These are phyloP conservation scores for Clavulina sp. DNA, from an alignment of 768 basidiomycete species.

Conservation along the genomic window DNA sequence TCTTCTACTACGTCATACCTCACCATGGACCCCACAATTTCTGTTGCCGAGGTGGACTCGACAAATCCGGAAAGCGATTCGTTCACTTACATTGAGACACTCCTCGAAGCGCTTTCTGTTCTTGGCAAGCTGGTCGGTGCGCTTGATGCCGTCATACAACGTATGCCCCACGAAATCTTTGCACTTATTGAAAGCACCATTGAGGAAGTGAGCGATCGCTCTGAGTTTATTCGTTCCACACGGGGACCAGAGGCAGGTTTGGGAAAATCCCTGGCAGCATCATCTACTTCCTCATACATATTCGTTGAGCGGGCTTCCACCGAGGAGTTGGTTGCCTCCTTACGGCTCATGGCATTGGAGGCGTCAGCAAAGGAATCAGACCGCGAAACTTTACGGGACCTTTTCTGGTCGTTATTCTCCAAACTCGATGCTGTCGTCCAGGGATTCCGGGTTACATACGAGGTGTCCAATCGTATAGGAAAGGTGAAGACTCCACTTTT, in stretches of 20 bases:
- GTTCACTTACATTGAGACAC: constrained; percentile 80
- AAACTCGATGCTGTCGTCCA: constrained; percentile 90
- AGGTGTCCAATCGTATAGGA: constrained; percentile 79
- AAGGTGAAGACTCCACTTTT: constrained; percentile 40
- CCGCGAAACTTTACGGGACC: constrained; percentile 71
- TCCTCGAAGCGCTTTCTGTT: constrained; percentile 83
- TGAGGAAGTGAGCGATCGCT: constrained; percentile 82
- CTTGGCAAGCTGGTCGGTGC: constrained; percentile 75
- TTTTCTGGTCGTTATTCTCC: constrained; percentile 96
- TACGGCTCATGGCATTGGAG: constrained; percentile 59
- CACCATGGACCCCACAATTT: neutral
- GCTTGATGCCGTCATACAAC: constrained; percentile 68
- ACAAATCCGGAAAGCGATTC: constrained; percentile 80
- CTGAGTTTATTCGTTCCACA: constrained; percentile 38
- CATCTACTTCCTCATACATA: constrained; percentile 36
- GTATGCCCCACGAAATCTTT: constrained; percentile 70
- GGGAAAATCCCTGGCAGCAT: constrained; percentile 21
- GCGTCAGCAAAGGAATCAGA: constrained; percentile 53
- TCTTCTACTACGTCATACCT: neutral
- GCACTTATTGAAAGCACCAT: constrained; percentile 70
- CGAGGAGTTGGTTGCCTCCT: constrained; percentile 23
- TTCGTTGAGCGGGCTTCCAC: constrained; percentile 7
- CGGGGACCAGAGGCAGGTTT: constrained; percentile 13
- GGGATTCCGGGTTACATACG: constrained; percentile 74
- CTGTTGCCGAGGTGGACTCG: constrained; percentile 7